Percentiles rank a stretch among this genome's conserved stretches.
phyloP scores from a whole-genome alignment of 2,329 filamentous ascomycete species.

The Orbilia javanica region DNA sequence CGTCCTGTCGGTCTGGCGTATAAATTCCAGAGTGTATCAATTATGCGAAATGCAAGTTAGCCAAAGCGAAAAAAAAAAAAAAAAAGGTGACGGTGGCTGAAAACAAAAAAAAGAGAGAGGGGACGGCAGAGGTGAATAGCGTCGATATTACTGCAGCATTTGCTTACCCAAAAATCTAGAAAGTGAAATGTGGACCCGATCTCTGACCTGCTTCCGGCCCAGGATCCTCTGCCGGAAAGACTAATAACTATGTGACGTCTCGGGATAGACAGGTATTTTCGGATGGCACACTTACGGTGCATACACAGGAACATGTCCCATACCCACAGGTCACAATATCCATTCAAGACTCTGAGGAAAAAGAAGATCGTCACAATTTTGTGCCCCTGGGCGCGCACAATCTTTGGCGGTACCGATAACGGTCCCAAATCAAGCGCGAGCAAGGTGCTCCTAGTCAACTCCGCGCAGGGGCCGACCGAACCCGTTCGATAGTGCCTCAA shows the following conservation, averaged over 20 bases:
- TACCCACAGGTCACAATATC: constrained; percentile 4
- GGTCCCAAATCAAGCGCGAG: constrained; percentile 52
- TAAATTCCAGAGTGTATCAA: constrained; percentile 21
- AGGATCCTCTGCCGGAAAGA: constrained; percentile 30
- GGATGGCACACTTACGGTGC: background rate
- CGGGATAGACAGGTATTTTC: constrained; percentile 15
- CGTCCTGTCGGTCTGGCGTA: constrained; percentile 31
- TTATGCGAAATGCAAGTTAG: constrained; percentile 46
- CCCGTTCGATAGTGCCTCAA: constrained; percentile 33
- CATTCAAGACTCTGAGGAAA: background rate
- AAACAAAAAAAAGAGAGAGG: background rate
- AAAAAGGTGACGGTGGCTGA: constrained; percentile 26
- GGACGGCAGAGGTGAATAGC: constrained; percentile 9
- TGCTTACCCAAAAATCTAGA: constrained; percentile 5
- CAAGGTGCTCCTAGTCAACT: constrained; percentile 39
- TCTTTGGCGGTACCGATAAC: constrained; percentile 57
- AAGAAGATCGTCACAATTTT: constrained; percentile 12
- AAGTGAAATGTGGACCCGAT: constrained; percentile 12
- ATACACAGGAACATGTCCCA: no score
- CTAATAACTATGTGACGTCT: constrained; percentile 22
- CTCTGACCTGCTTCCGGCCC: constrained; percentile 1
- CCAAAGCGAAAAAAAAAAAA: constrained; percentile 32
- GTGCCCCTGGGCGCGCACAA: constrained; percentile 34
- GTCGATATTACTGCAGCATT: background rate
- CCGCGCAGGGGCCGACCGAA: constrained; percentile 32